Conservation (phyloP, 2,329 filamentous ascomycete genomes). For the Fusarium sp. region DNA sequence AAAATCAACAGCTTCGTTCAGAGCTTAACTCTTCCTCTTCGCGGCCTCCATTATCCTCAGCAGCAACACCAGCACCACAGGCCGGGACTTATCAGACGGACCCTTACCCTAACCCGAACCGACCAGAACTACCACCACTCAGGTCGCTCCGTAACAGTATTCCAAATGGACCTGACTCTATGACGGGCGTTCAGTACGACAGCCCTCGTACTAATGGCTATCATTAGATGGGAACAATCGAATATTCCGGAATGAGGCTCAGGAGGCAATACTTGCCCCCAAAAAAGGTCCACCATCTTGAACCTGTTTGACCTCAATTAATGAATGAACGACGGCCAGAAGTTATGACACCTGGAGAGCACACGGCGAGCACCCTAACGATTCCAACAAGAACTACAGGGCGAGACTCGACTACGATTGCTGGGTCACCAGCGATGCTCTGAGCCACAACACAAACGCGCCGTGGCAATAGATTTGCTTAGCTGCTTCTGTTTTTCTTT, state of each 20-base stretch:
- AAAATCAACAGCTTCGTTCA: slow-evolving; percentile 57
- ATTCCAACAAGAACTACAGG: slow-evolving; percentile 17
- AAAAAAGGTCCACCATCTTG: slow-evolving; percentile 3
- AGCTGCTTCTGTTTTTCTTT: slow-evolving; percentile 7
- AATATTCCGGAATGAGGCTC: slow-evolving; percentile 23
- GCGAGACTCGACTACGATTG: slow-evolving; percentile 11
- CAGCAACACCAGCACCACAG: slow-evolving; percentile 23
- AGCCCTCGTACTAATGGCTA: slow-evolving; percentile 57
- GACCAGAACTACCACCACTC: slow-evolving; percentile 65
- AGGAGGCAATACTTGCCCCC: not conserved
- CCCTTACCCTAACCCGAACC: slow-evolving; percentile 45
- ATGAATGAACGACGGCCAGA: slow-evolving; percentile 42
- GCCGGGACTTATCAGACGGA: slow-evolving; percentile 43
- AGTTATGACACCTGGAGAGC: slow-evolving; percentile 35
- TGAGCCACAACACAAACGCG: slow-evolving; percentile 19
- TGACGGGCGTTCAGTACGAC: slow-evolving; percentile 73
- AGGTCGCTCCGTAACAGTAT: slow-evolving; percentile 58
- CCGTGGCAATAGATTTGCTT: slow-evolving; percentile 33
- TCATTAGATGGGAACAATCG: slow-evolving; percentile 51
- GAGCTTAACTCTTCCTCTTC: slow-evolving; percentile 43
- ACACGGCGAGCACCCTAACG: slow-evolving; percentile 10
- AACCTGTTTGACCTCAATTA: slow-evolving; percentile 28
- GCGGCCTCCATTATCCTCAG: slow-evolving; percentile 34
- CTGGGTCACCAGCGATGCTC: slow-evolving; percentile 2
- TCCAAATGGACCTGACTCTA: slow-evolving; percentile 61